A percentile compares a stretch with the other conserved stretches of the same genome.
phyloP scores from a whole-genome alignment of 805 yeast species.

The Yarrowia hollandica region DNA sequence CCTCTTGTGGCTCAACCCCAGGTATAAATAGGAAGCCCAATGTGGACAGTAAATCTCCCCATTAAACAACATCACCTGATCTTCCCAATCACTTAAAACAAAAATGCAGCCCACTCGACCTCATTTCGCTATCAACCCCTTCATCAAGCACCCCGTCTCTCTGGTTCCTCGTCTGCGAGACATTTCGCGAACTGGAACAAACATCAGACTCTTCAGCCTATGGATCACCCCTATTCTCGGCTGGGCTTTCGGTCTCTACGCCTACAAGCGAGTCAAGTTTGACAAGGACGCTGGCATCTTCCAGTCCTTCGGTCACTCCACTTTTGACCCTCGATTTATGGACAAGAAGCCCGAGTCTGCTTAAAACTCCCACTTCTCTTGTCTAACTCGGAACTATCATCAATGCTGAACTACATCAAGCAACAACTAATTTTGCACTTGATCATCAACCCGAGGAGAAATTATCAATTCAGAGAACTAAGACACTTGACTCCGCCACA shows the following conservation, averaged over 20 bases:
- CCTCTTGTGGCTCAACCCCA: constrained; percentile 10
- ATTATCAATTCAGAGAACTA: background rate
- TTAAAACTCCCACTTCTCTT: background rate
- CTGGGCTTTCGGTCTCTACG: constrained; percentile 27
- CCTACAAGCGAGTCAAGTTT: constrained; percentile 29
- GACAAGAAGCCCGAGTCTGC: constrained; percentile 20
- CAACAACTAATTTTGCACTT: constrained; percentile 16
- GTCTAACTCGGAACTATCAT: background rate
- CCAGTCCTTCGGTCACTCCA: constrained; percentile 21
- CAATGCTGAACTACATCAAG: constrained; percentile 21
- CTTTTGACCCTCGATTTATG: constrained; percentile 25
- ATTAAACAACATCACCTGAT: constrained; percentile 19
- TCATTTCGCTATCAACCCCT: constrained; percentile 19
- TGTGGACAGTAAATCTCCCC: constrained; percentile 17
- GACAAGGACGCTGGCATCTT: constrained; percentile 24
- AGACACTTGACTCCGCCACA: background rate
- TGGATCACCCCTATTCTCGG: constrained; percentile 27
- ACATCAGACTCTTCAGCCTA: background rate
- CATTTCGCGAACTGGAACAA: constrained; percentile 1
- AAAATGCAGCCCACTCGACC: constrained; percentile 30
- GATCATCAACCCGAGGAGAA: constrained; percentile 4
- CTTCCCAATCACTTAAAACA: constrained; percentile 2
- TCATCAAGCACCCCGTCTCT: constrained; percentile 23
- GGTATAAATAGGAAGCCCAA: constrained; percentile 24
- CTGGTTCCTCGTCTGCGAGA: constrained; percentile 2